Evolutionary conservation across 2,329 filamentous ascomycete genomes (phyloP), one percentile per base, ranked within the genome.

Genomic region (Ascochyta koolunga): DNA sequence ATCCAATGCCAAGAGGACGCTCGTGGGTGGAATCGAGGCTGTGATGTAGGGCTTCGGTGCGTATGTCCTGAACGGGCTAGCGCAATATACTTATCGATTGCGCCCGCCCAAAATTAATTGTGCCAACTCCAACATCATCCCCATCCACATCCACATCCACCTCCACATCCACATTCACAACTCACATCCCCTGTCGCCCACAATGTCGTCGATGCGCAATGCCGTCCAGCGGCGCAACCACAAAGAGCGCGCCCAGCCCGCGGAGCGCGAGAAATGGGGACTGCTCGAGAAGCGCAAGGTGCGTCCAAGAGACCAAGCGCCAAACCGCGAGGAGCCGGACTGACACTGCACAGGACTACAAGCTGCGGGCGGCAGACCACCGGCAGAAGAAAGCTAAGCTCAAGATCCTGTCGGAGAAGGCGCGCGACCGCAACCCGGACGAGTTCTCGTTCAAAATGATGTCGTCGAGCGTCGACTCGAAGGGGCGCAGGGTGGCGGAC

Each of bases 231-330:
- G 91, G 77, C 91, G 91, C 70, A 89, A 91, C 64, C 93, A 98
- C 77, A 86, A 88, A 66, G 95, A 98, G 82, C 89, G 95, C 67
- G 90, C 90, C 31, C 95, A 98, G 76, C 90, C 93, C 35, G 77
- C 86, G 60, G 90, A 93, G 72, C 90, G 95, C 47, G 81, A 88
- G 62, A 91, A 91, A 80, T 91, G 92, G 78, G 95, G 95, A 61
- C 84, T 98, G 19, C 87, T 98, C 58, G 95, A 98, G 76, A 98
- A 99, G 79, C 90, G 95, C 83, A 97, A 97, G 70, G 62, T 60
- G 55, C 16, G 35, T 18, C 22, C 25, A 11, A 29, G 22, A 6
- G 22, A 8, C 4, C 11, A 3, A 21, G 11, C 15, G 6, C 3
- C 22, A 18, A 32, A 22, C 7, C 6, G 32, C 15, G 22, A n/a